Evolutionary conservation across 1,284 basidiomycete genomes (phyloP).

Genomic region (Tranzscheliella williamsii): DNA sequence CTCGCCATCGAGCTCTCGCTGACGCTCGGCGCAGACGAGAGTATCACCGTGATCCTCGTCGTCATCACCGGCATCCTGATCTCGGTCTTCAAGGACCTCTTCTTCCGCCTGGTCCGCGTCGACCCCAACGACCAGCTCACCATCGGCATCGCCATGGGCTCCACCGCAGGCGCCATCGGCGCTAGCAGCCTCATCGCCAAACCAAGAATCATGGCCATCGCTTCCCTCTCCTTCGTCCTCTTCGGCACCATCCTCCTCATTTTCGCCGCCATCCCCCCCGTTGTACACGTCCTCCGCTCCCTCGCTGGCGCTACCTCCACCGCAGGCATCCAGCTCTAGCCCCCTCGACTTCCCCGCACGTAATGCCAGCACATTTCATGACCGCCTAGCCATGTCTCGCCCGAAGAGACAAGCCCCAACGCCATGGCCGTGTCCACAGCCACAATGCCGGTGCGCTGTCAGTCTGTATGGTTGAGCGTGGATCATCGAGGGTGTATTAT

Average conservation of each 20-base stretch:
- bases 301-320: slow-evolving; percentile 8
- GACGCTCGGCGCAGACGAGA: slow-evolving; percentile 47
- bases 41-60: slow-evolving; percentile 50
- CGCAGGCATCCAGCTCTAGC: no score
- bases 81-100: slow-evolving; percentile 49
- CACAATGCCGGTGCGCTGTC: no score
- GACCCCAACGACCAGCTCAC: slow-evolving; percentile 36
- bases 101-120: slow-evolving; percentile 39
- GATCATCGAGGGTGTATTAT: no score
- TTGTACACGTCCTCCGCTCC: slow-evolving; percentile 23
- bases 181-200: slow-evolving; percentile 39
- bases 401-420: no score
- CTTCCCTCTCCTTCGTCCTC: slow-evolving; percentile 39
- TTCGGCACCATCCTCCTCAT: slow-evolving; percentile 50
- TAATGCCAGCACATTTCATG: no score
- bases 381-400: no score
- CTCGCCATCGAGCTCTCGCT: slow-evolving; percentile 48
- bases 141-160: slow-evolving; percentile 49
- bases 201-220: slow-evolving; percentile 49
- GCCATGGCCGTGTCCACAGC: no score
- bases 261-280: slow-evolving; percentile 40
- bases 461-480: background rate
- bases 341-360: no score
- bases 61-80: slow-evolving; percentile 52
- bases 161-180: slow-evolving; percentile 50